phyloP scores from a whole-genome alignment of 108 stramenopile species.

The Conticribra guillardii region DNA sequence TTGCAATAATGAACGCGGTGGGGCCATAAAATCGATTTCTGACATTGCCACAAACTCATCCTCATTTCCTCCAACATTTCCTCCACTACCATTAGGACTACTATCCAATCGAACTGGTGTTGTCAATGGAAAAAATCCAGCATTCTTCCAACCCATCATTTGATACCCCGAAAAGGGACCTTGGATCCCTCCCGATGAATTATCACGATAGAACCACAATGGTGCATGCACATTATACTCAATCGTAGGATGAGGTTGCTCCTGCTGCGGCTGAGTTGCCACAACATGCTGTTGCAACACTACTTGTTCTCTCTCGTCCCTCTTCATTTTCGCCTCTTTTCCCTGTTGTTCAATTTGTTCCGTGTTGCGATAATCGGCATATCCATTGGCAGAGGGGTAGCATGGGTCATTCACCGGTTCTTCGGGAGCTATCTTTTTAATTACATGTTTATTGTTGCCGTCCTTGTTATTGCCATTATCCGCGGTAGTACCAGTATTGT shows the following conservation, averaged over 20 bases:
- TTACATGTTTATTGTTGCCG: no score
- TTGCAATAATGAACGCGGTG: no score
- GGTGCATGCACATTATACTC: constrained; percentile 42
- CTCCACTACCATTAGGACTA: no score
- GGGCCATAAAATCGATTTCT: constrained; percentile 38
- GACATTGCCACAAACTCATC: constrained; percentile 35
- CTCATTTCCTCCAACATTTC: constrained; percentile 11
- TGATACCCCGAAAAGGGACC: constrained; percentile 70
- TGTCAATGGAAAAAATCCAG: constrained; percentile 59
- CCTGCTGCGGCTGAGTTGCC: no score
- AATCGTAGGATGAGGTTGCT: no score
- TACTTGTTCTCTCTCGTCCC: not conserved
- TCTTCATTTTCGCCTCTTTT: constrained; percentile 11
- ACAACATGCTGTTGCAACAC: not conserved
- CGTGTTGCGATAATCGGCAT: constrained; percentile 48
- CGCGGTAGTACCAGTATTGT: constrained; percentile 14
- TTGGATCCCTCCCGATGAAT: constrained; percentile 60
- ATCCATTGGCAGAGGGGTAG: constrained; percentile 48
- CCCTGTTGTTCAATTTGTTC: constrained; percentile 51
- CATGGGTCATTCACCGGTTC: constrained; percentile 41
- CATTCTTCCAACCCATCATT: constrained; percentile 64
- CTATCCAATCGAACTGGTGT: constrained; percentile 42
- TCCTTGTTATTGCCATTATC: no score
- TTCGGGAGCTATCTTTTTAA: no score
- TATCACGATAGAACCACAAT: constrained; percentile 74